Evolutionary conservation across 23 red algal species (phyloP), one percentile per base, ranked within the genome.

Genomic region (Gracilaria caudata): DNA sequence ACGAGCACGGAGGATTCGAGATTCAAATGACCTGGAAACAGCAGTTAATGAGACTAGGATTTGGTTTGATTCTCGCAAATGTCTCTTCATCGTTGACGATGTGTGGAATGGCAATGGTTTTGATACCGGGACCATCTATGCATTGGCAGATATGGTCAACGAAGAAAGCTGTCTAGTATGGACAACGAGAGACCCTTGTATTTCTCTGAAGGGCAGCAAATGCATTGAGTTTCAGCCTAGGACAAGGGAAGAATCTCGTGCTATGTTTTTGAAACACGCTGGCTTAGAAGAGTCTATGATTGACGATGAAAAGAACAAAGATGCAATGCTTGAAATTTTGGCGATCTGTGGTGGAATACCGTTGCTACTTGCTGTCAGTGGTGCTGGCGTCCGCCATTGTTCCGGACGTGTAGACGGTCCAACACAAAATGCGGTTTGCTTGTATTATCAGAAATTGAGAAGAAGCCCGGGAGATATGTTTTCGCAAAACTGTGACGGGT

Each of bases 71-170:
- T 33, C 10, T 26, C 71, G 71, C 17, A 76, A 28, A 47, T 76
- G 71, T 23, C 71, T 76, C 4, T 76, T 76, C 36, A 10, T 76
- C 3, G 37, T 76, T 9, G 71, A 76, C n/a, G 71, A 76, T 38
- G 33, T 76, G 9, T 76, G 71, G 36, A 38, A 44, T 5, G 39
- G 16, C 7, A 76, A 76, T 47, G 37, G 71, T 2, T 12, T 76
- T 28, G n/a, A 46, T 21, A 2, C 10, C 11, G 17, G 20, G 20
- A 21, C 37, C 5, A 19, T 76, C 10, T 51, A 76, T 16, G 24
- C 23, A 0, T 28, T 76, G 35, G 28, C 71, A 11, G 71, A 47
- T 7, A 44, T 76, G 30, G 17, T 51, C 10, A 20, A 51, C 38
- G n/a, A 28, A 13, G 37, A 38, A 33, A 76, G 60, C 32, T 23